Conservation (phyloP, 2,329 filamentous ascomycete species). For the Claviceps citrina region DNA sequence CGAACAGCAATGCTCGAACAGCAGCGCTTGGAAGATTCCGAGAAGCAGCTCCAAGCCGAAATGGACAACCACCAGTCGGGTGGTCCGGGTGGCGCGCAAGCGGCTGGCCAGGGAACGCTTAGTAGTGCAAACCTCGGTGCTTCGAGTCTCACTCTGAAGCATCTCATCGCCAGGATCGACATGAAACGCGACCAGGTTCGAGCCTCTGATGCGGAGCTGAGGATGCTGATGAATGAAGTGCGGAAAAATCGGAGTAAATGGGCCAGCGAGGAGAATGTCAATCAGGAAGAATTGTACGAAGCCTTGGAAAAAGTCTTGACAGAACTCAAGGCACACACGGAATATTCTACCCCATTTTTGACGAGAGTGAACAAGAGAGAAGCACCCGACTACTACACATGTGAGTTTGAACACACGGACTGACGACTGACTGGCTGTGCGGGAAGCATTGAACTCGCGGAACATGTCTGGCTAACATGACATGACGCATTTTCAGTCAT, state of each 20-base stretch:
- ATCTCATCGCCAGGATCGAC: slow-evolving; percentile 91
- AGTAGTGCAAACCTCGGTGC: slow-evolving; percentile 90
- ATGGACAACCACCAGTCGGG: slow-evolving; percentile 52
- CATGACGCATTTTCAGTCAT: slow-evolving; percentile 44
- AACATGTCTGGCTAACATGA: background rate
- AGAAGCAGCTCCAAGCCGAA: slow-evolving; percentile 89
- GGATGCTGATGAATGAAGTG: slow-evolving; percentile 90
- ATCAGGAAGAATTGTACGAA: slow-evolving; percentile 95
- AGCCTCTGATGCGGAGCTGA: slow-evolving; percentile 82
- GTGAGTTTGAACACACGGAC: slow-evolving; percentile 40
- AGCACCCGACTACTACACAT: slow-evolving; percentile 83
- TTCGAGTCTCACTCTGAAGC: slow-evolving; percentile 89
- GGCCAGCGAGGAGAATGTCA: slow-evolving; percentile 94
- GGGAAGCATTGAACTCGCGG: background rate
- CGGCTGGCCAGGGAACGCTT: slow-evolving; percentile 68
- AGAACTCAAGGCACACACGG: slow-evolving; percentile 90
- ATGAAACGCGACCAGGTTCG: slow-evolving; percentile 78
- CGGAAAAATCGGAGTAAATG: slow-evolving; percentile 97
- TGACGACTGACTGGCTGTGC: background rate
- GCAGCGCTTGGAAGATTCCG: slow-evolving; percentile 88
- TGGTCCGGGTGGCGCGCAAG: slow-evolving; percentile 29
- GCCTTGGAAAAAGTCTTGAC: slow-evolving; percentile 92
- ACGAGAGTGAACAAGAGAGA: slow-evolving; percentile 93
- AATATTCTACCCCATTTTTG: slow-evolving; percentile 92
- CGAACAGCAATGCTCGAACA: slow-evolving; percentile 94